These are phyloP conservation scores for Filosporella fistucella DNA, from an alignment of 495 filamentous ascomycete species.

Conservation along the genomic window DNA sequence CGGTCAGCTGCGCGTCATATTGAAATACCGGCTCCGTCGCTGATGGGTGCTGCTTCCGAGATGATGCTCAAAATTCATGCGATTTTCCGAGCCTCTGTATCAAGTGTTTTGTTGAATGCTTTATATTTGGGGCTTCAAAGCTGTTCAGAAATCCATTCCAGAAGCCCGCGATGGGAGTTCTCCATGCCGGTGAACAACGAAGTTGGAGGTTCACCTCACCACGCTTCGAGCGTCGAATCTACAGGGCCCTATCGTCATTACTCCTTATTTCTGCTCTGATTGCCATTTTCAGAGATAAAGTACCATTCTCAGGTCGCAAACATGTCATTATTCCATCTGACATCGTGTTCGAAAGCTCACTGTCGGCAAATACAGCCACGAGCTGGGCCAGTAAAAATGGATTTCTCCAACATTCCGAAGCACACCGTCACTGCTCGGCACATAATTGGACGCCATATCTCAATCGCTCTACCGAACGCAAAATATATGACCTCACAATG, in stretches of 20 bases:
- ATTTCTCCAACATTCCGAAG: slow-evolving; percentile 1
- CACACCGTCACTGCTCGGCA: background rate
- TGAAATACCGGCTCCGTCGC: too few relatives aligned
- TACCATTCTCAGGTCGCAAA: background rate
- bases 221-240: background rate
- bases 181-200: too few relatives aligned
- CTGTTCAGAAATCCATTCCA: too few relatives aligned
- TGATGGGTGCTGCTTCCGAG: too few relatives aligned
- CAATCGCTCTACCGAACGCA: slow-evolving; percentile 17
- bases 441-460: slow-evolving; percentile 5
- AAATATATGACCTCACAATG: slow-evolving; percentile 38
- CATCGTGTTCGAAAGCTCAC: slow-evolving; percentile 1
- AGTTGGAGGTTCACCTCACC: background rate
- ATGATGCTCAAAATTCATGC: too few relatives aligned
- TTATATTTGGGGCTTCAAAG: too few relatives aligned
- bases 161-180: too few relatives aligned
- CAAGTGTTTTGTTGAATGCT: too few relatives aligned
- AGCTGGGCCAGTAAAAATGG: background rate
- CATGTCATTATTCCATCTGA: background rate
- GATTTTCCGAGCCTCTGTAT: too few relatives aligned
- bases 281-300: background rate
- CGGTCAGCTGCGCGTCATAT: too few relatives aligned
- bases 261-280: background rate
- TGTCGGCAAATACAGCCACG: background rate
- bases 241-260: background rate